Conservation (phyloP, 306 rosid species). For the Ormosia emarginata region DNA sequence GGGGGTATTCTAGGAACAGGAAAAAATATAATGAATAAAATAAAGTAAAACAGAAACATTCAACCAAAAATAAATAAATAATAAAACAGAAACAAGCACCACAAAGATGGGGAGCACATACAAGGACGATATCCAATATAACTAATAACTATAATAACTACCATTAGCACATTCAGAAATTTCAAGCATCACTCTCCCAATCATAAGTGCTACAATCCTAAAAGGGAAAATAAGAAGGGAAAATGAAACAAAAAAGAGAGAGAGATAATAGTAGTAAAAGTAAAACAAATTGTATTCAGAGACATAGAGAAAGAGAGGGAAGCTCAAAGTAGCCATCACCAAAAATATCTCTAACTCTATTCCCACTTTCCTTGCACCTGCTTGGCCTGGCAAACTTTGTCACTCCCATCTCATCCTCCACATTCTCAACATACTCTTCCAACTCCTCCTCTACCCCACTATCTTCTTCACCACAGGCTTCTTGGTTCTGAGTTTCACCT, state of each 20-base stretch:
- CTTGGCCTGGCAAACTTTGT: constrained; percentile 41
- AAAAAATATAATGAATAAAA: not conserved
- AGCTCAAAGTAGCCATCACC: constrained; percentile 42
- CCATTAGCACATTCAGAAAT: constrained; percentile 45
- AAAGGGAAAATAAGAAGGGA: not conserved
- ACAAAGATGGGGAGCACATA: constrained; percentile 10
- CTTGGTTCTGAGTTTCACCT: not conserved
- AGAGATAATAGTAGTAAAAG: not conserved
- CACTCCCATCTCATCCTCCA: constrained; percentile 40
- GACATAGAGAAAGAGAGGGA: constrained; percentile 24
- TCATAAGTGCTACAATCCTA: constrained; percentile 22
- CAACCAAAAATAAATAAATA: not conserved
- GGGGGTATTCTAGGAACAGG: constrained; percentile 6
- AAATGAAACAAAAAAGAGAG: constrained; percentile 1
- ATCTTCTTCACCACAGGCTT: constrained; percentile 5
- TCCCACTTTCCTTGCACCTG: constrained; percentile 65
- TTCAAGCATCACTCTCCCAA: constrained; percentile 29
- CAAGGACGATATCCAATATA: constrained; percentile 33
- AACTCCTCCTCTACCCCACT: constrained; percentile 21
- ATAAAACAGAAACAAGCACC: not conserved
- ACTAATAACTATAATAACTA: constrained; percentile 60
- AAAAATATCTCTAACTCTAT: constrained; percentile 51
- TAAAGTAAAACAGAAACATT: not conserved
- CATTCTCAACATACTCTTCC: constrained; percentile 37
- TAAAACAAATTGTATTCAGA: constrained; percentile 11